Evolutionary conservation across 2,329 filamentous ascomycete species (phyloP).

Genomic region (Pseudopyricularia javanii): DNA sequence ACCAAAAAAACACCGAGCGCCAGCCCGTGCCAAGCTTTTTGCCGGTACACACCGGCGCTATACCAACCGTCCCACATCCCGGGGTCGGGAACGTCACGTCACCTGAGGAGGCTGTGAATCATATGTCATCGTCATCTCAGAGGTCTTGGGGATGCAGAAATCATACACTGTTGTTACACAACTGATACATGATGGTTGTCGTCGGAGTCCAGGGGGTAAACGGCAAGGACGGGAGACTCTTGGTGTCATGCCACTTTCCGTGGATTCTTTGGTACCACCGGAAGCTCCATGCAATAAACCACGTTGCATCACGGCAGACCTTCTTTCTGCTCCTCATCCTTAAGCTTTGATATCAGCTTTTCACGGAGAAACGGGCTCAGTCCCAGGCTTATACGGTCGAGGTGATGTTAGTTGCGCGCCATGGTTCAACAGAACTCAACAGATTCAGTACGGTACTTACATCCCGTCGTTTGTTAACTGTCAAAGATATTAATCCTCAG

Average conservation of each 20-base stretch:
- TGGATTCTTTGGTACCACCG: no score
- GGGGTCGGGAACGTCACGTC: no score
- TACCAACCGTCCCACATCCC: not conserved
- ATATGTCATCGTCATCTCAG: not conserved
- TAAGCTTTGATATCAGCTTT: conserved; percentile 40
- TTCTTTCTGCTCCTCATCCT: conserved; percentile 32
- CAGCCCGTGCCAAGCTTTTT: not conserved
- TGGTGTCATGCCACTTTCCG: no score
- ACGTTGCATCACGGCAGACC: not conserved
- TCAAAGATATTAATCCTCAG: not conserved
- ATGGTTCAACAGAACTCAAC: not conserved
- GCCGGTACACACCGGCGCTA: not conserved
- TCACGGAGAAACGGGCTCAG: conserved; percentile 40
- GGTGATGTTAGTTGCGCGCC: conserved; percentile 10
- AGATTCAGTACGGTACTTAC: conserved; percentile 29
- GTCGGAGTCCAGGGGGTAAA: no score
- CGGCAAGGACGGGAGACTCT: no score
- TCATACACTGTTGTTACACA: not conserved
- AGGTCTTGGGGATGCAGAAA: not conserved
- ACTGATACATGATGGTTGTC: no score
- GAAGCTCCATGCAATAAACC: no score
- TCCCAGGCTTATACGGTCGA: conserved; percentile 29
- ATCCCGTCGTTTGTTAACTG: conserved; percentile 51
- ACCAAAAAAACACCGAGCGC: no score
- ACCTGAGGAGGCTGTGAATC: not conserved